A percentile compares a stretch with the other conserved stretches of the same genome.
These are phyloP conservation scores for Zelonia costaricensis DNA, from an alignment of 208 protist species.

Conservation along the genomic window DNA sequence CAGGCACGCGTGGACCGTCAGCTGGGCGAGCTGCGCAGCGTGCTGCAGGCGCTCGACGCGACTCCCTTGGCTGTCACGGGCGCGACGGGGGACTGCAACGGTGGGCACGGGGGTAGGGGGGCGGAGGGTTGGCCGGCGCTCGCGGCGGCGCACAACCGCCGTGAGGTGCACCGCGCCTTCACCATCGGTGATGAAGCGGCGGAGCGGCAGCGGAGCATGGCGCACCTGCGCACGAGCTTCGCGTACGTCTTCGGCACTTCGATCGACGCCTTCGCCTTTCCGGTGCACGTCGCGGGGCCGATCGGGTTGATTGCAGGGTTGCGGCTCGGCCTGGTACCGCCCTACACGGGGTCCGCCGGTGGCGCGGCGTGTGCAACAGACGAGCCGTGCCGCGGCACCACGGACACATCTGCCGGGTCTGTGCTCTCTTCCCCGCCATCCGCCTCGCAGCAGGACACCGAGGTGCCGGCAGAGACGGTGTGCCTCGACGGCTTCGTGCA, in stretches of 20 bases:
- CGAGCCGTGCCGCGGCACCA: neutral
- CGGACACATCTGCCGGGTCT: neutral
- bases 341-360: conserved; percentile 10
- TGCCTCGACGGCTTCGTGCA: conserved; percentile 15
- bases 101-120: neutral
- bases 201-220: conserved; percentile 12
- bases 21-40: conserved; percentile 5
- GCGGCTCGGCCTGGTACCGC: conserved; percentile 48
- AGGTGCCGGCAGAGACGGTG: conserved; percentile 10
- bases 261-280: conserved; percentile 48
- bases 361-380: neutral
- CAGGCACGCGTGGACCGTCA: conserved; percentile 16
- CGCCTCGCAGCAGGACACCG: neutral
- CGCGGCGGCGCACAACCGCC: conserved; percentile 24
- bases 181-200: conserved; percentile 35
- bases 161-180: conserved; percentile 37
- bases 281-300: conserved; percentile 46
- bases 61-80: neutral
- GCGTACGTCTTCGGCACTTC: conserved; percentile 28
- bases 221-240: conserved; percentile 19
- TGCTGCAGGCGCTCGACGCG: conserved; percentile 22
- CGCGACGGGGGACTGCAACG: neutral
- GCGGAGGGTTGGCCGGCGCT: conserved; percentile 2
- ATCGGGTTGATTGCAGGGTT: conserved; percentile 66
- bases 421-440: neutral